Percentiles rank a stretch among this genome's conserved stretches.
These are phyloP conservation scores for Phytophthora parvispora DNA, from an alignment of 352 stramenopile genomes.

Conservation along the genomic window DNA sequence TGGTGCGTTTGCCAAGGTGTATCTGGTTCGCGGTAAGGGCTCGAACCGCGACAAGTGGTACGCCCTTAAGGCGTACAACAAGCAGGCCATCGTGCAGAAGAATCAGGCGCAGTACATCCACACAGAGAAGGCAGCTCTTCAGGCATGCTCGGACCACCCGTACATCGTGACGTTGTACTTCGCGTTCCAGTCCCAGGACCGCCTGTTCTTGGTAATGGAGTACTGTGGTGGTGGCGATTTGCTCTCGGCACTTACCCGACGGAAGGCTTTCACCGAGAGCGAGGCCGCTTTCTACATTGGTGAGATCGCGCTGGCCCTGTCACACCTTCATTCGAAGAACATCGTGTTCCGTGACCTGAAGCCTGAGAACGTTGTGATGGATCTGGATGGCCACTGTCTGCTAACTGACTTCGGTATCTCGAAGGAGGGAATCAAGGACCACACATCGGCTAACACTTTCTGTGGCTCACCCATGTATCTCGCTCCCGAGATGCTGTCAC, in stretches of 20 bases:
- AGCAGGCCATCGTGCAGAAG: slow-evolving; percentile 90
- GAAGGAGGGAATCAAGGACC: slow-evolving; percentile 89
- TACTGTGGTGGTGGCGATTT: slow-evolving; percentile 87
- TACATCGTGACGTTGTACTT: slow-evolving; percentile 91
- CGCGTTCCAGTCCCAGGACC: slow-evolving; percentile 88
- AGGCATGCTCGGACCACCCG: slow-evolving; percentile 87
- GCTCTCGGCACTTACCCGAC: slow-evolving; percentile 78
- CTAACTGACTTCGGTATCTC: slow-evolving; percentile 91
- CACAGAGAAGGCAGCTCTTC: slow-evolving; percentile 85
- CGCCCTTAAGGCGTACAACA: slow-evolving; percentile 91
- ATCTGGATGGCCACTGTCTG: slow-evolving; percentile 84
- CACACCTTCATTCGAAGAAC: slow-evolving; percentile 88
- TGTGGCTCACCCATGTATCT: slow-evolving; percentile 91
- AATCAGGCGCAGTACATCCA: slow-evolving; percentile 92
- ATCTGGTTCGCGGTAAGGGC: slow-evolving; percentile 84
- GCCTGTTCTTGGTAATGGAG: slow-evolving; percentile 89
- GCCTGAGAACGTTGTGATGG: slow-evolving; percentile 90
- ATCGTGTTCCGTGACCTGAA: slow-evolving; percentile 92
- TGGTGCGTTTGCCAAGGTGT: slow-evolving; percentile 89
- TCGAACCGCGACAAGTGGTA: slow-evolving; percentile 92
- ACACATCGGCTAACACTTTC: slow-evolving; percentile 89
- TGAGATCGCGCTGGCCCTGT: slow-evolving; percentile 84
- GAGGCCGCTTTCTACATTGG: slow-evolving; percentile 90
- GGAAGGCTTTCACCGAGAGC: slow-evolving; percentile 83
- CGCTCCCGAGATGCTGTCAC: slow-evolving; percentile 85